Conservation (phyloP, 1,139 yeast species). For the Tardiomyces blankii region DNA sequence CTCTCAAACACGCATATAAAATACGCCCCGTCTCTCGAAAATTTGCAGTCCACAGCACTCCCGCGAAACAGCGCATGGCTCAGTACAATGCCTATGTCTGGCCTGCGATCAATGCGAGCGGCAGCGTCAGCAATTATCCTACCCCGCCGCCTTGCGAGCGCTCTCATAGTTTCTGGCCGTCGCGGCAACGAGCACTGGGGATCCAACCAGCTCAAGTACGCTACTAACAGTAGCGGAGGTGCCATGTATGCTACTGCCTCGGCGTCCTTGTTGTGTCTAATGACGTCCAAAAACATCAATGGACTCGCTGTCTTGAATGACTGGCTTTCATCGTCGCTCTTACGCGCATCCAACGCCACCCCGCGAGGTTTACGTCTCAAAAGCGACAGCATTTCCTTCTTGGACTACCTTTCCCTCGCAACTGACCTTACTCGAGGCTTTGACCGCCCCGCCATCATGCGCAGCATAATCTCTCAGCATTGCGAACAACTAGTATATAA, state of each 20-base stretch:
- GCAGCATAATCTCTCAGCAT: too few relatives aligned
- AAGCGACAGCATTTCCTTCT: too few relatives aligned
- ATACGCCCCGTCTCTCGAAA: neutral
- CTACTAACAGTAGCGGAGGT: neutral
- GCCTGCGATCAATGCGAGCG: neutral
- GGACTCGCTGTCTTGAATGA: neutral
- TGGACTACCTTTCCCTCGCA: too few relatives aligned
- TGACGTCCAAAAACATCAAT: neutral
- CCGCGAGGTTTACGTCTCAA: too few relatives aligned
- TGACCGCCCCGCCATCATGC: too few relatives aligned
- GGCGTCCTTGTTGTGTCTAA: neutral
- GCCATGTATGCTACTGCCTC: neutral
- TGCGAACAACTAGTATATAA: too few relatives aligned
- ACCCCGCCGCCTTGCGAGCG: neutral
- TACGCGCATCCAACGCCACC: too few relatives aligned
- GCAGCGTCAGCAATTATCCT: neutral
- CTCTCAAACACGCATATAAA: neutral
- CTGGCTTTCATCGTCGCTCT: too few relatives aligned
- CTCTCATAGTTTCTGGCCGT: neutral
- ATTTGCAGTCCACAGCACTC: neutral
- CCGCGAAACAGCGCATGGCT: neutral
- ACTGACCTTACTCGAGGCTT: too few relatives aligned
- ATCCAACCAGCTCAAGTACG: neutral
- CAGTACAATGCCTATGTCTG: neutral
- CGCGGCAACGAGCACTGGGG: neutral